A percentile compares a stretch with the other conserved stretches of the same genome.
Evolutionary conservation across 306 rosid species (phyloP).

Genomic region (Malus asiatica): DNA sequence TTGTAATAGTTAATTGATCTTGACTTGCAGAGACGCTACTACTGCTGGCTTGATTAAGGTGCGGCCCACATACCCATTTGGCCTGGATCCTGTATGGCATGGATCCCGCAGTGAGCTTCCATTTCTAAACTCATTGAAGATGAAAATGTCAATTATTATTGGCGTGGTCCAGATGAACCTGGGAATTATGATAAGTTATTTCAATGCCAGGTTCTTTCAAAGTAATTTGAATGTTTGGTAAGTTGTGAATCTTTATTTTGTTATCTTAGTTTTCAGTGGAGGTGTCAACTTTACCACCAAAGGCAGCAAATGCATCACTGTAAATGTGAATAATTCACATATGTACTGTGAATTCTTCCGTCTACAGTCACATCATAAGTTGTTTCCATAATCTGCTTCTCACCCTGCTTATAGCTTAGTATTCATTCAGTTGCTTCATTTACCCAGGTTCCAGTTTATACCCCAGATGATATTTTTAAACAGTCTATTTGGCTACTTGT

Average conservation of each 20-base stretch:
- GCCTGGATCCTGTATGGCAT: conserved; percentile 97
- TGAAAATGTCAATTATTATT: conserved; percentile 95
- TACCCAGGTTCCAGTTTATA: conserved; percentile 82
- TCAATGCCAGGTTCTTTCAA: conserved; percentile 67
- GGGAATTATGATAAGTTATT: conserved; percentile 81
- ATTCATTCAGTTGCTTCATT: conserved; percentile 17
- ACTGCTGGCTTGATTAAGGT: conserved; percentile 76
- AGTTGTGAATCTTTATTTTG: conserved; percentile 16
- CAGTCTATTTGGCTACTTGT: conserved; percentile 85
- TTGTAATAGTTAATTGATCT: neutral
- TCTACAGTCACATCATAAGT: conserved; percentile 4
- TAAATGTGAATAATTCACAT: neutral
- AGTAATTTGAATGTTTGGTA: conserved; percentile 73
- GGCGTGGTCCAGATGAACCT: conserved; percentile 99
- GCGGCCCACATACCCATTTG: conserved; percentile 82
- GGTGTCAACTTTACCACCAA: neutral
- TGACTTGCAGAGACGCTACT: conserved; percentile 62
- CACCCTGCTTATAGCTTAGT: neutral
- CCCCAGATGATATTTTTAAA: conserved; percentile 92
- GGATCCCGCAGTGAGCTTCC: conserved; percentile 93
- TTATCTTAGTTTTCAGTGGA: neutral
- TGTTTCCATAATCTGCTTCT: neutral
- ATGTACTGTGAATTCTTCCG: conserved; percentile 3
- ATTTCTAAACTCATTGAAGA: conserved; percentile 91
- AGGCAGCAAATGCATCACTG: neutral